Conservation (phyloP, 73 alveolate genomes). For the Paramecium tetraurelia region DNA sequence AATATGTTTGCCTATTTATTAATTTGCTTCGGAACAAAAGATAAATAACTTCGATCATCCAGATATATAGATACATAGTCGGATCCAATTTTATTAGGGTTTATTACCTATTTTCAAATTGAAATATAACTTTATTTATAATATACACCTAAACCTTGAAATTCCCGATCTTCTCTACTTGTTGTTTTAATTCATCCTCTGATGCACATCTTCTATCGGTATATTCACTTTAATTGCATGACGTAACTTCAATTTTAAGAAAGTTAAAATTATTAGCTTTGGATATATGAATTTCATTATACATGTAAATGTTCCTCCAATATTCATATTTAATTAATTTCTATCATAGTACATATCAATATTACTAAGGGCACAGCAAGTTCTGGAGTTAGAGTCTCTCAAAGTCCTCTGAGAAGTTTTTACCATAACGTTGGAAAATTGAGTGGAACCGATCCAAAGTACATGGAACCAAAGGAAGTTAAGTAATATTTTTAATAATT, state of each 20-base stretch:
- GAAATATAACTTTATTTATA: background rate
- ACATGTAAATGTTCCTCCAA: conserved; percentile 11
- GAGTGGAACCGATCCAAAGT: background rate
- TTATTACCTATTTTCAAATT: background rate
- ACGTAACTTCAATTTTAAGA: background rate
- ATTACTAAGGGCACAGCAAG: background rate
- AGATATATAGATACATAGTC: background rate
- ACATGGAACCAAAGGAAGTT: background rate
- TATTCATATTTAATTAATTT: background rate
- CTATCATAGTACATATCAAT: background rate
- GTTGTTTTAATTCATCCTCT: background rate
- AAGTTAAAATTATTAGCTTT: background rate
- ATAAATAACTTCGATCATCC: background rate
- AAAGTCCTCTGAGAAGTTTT: background rate
- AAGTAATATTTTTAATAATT: background rate
- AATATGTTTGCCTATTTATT: background rate
- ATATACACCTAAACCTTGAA: background rate
- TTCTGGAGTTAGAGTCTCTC: background rate
- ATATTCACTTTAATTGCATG: background rate
- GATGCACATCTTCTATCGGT: background rate
- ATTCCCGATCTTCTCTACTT: background rate
- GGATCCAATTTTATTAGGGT: background rate
- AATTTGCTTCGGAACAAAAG: background rate
- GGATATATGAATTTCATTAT: background rate
- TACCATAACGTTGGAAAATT: background rate